phyloP scores from a whole-genome alignment of 768 basidiomycete genomes.

The Mycena rosella region DNA sequence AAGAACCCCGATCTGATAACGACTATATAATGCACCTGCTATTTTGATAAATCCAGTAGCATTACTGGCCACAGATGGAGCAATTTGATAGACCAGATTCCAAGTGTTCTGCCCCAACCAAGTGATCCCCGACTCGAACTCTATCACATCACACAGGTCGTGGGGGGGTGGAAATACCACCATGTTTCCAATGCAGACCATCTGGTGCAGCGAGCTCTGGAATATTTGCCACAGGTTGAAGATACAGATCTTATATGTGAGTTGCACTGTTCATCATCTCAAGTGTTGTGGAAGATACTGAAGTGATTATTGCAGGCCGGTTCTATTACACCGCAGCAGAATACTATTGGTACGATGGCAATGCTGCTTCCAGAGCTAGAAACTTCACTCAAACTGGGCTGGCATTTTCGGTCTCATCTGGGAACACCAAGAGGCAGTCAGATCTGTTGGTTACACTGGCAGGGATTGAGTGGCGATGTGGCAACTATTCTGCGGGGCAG shows the following conservation, averaged over 20 bases:
- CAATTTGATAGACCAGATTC: not conserved
- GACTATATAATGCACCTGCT: not conserved
- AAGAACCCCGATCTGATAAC: not conserved
- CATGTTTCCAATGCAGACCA: not conserved
- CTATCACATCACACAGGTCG: not conserved
- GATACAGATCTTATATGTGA: not conserved
- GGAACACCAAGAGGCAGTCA: not conserved
- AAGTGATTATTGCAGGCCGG: not conserved
- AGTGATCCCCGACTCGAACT: not conserved
- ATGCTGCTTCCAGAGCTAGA: not conserved
- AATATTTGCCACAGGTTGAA: not conserved
- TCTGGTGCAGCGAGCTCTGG: not conserved
- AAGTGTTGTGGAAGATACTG: not conserved
- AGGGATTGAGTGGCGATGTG: not conserved
- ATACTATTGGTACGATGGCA: not conserved
- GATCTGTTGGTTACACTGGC: not conserved
- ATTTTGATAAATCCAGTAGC: not conserved
- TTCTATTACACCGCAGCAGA: not conserved
- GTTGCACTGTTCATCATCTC: not conserved
- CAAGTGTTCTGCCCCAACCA: not conserved
- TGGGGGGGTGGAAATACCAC: not conserved
- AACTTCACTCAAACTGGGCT: not conserved
- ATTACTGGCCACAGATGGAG: not conserved
- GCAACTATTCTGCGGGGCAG: not conserved
- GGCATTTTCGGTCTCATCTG: not conserved